Evolutionary conservation across 2,329 filamentous ascomycete genomes (phyloP).

Genomic region (Pseudogymnoascus sp.): DNA sequence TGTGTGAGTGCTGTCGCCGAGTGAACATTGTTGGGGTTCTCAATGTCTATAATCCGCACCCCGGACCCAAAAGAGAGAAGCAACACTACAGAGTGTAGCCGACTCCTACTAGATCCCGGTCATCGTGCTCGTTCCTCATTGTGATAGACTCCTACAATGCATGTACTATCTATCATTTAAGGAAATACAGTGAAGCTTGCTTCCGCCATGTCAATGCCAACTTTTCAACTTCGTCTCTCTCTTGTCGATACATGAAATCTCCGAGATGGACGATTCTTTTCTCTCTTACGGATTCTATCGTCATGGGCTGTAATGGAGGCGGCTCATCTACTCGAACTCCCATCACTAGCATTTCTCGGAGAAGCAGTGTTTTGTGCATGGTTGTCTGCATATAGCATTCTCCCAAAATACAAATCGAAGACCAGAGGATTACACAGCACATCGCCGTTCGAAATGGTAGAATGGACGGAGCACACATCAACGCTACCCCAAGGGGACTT

Average conservation of each 20-base stretch:
- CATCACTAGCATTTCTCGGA: not conserved
- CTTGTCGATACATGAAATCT: not conserved
- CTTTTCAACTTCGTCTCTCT: not conserved
- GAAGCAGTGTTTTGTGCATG: not conserved
- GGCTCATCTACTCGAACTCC: not conserved
- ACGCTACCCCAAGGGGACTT: too few species aligned
- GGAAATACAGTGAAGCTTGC: not conserved
- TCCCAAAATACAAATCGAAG: not conserved
- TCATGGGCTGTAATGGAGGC: not conserved
- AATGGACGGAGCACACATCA: too few species aligned
- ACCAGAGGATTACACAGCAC: not conserved
- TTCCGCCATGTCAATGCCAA: not conserved
- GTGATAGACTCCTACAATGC: not conserved
- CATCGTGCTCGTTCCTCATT: not conserved
- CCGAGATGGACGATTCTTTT: not conserved
- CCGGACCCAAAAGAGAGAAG: not conserved
- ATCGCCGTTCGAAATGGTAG: too few species aligned
- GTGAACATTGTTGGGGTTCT: not conserved
- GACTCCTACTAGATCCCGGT: not conserved
- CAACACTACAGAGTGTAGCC: not conserved
- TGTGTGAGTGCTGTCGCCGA: not conserved
- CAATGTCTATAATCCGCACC: not conserved
- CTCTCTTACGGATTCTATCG: not conserved
- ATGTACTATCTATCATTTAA: not conserved
- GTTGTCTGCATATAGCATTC: not conserved